These are phyloP conservation scores for Lecanicillium sp. DNA, from an alignment of 2,329 filamentous ascomycete species.

Conservation along the genomic window DNA sequence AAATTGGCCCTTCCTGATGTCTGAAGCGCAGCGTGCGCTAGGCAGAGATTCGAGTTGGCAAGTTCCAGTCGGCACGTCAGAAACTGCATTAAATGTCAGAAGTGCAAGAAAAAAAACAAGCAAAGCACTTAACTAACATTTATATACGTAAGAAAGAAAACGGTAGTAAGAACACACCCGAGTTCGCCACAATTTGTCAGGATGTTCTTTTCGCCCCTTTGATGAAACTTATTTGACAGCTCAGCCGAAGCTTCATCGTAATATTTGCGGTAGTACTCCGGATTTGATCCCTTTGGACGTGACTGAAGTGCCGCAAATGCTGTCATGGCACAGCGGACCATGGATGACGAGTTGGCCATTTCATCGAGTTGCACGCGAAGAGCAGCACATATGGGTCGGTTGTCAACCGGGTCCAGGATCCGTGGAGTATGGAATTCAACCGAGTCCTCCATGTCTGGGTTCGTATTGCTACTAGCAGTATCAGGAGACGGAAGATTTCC, in stretches of 20 bases:
- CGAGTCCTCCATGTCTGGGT: not conserved
- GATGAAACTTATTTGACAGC: slow-evolving; percentile 32
- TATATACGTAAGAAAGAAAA: slow-evolving; percentile 5
- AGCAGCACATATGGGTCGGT: slow-evolving; percentile 2
- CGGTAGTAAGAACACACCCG: not conserved
- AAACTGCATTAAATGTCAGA: not conserved
- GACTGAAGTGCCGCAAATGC: slow-evolving; percentile 35
- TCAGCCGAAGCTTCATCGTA: slow-evolving; percentile 29
- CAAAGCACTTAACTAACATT: not conserved
- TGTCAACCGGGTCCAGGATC: slow-evolving; percentile 2
- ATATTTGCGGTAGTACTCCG: slow-evolving; percentile 13
- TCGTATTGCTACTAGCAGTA: too few species aligned
- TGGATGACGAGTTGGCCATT: slow-evolving; percentile 37
- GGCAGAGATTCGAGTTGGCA: not conserved
- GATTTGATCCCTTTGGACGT: slow-evolving; percentile 20
- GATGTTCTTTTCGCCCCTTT: slow-evolving; percentile 26
- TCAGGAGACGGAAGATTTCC: not conserved
- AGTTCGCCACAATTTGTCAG: not conserved
- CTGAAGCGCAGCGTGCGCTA: slow-evolving; percentile 17
- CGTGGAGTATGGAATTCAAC: not conserved
- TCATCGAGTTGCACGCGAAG: slow-evolving; percentile 22
- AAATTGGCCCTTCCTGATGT: slow-evolving; percentile 34
- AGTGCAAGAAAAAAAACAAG: too few species aligned
- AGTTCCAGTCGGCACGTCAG: slow-evolving; percentile 1
- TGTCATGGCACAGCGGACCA: slow-evolving; percentile 40